Evolutionary conservation across 345 rosid species (phyloP), one percentile per base, ranked within the genome.

Genomic region (Cochlearia excelsa): DNA sequence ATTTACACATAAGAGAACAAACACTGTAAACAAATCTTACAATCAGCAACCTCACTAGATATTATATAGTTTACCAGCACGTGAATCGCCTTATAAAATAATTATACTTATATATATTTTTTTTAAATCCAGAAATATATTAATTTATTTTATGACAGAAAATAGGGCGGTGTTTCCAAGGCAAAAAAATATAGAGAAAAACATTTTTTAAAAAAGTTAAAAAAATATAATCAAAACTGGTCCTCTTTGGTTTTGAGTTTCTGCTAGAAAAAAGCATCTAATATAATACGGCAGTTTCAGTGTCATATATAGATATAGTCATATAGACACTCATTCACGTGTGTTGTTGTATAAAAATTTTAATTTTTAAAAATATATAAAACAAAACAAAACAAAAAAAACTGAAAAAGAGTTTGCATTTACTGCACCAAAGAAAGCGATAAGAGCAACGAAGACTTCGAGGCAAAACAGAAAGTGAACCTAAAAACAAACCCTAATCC

Each of bases 1-100:
- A 3, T 58, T 43, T 46, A 47, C 57, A 42, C 57, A 71, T 51
- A 74, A 79, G 79, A 79, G 78, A 78, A 80, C 82, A 83, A 79
- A 79, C 67, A 65, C 65, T 71, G 82, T 59, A 82, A 82, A 16
- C 23, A 16, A 16, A 16, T 16, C 23, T 16, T 16, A 16, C 23
- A 16, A 16, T 16, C 65, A 70, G 79, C 74, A 78, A 39, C 5
- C 43, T 39, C 43, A 7, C 11, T 39, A 39, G 10, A 39, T 39
- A 7, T 39, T 39, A 39, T 39, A 39, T 39, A 39, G 43, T 39
- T 39, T 8, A 39, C 3, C 43, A 7, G n/a, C 43, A 39, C 43
- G 43, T 39, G 43, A 39, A 39, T 39, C 9, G 10, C 40, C 40
- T 2, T 37, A 37, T 6, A 37, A 5, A 2, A 33, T 33, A 37